These are phyloP conservation scores for Chloris gayana DNA, from an alignment of 176 grass and related monocot genomes.

Conservation along the genomic window DNA sequence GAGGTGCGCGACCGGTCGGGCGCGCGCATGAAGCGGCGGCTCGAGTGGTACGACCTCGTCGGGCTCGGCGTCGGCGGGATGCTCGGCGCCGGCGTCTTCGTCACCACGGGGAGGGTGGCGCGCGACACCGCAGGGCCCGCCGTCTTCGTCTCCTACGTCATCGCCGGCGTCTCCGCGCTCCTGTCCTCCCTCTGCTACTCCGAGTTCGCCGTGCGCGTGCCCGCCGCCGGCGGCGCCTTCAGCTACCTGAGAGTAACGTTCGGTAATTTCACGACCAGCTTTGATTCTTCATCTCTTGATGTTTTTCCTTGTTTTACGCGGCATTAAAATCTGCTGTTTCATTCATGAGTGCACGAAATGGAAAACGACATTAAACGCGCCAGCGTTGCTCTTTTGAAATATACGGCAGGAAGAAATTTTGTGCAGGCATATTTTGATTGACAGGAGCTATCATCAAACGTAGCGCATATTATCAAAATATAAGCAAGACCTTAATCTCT, in stretches of 20 bases:
- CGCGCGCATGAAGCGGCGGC: conserved; percentile 62
- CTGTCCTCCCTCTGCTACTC: conserved; percentile 93
- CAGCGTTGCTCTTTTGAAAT: background rate
- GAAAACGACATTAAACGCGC: background rate
- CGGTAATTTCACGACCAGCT: conserved; percentile 34
- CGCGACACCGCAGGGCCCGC: conserved; percentile 53
- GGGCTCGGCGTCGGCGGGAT: conserved; percentile 68
- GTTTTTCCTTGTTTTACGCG: background rate
- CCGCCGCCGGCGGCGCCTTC: conserved; percentile 82
- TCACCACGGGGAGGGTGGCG: conserved; percentile 55
- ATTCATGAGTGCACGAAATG: conserved; percentile 8
- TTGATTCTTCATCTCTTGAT: background rate
- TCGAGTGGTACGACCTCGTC: conserved; percentile 88
- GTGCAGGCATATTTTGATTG: no score
- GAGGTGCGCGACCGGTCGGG: conserved; percentile 79
- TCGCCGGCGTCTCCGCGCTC: conserved; percentile 78
- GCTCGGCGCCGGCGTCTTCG: conserved; percentile 63
- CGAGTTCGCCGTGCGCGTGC: conserved; percentile 93
- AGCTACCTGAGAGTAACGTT: conserved; percentile 80
- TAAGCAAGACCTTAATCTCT: background rate
- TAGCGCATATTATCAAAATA: background rate
- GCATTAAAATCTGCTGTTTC: conserved; percentile 6
- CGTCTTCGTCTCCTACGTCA: conserved; percentile 64
- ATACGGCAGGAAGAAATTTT: no score
- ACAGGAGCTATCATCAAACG: no score